Percentiles rank a stretch among this genome's conserved stretches.
Conservation (phyloP, 2,329 filamentous ascomycete species). For the Esteya vermicola region DNA sequence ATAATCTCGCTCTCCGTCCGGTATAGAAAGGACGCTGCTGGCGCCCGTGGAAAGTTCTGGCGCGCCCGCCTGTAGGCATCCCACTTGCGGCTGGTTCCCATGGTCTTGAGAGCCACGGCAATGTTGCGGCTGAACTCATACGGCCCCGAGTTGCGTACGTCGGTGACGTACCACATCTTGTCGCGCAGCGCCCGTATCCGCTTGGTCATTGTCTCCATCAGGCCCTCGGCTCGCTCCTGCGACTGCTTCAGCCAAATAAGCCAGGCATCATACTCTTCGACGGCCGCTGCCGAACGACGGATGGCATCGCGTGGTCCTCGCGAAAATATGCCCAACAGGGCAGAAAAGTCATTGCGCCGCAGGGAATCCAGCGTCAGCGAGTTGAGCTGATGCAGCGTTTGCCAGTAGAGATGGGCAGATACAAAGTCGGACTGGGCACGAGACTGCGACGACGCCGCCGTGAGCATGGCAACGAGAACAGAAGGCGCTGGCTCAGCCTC, state of each 20-base stretch:
- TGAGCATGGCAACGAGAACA: conserved; percentile 53
- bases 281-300: conserved; percentile 53
- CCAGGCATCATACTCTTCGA: conserved; percentile 69
- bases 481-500: conserved; percentile 28
- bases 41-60: conserved; percentile 30
- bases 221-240: conserved; percentile 60
- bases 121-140: conserved; percentile 83
- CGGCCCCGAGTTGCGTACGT: conserved; percentile 76
- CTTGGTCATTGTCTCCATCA: conserved; percentile 61
- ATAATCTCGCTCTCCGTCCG: conserved; percentile 75
- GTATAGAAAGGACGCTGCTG: conserved; percentile 51
- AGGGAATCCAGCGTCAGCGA: conserved; percentile 45
- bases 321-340: conserved; percentile 60
- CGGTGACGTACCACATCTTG: conserved; percentile 98
- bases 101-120: conserved; percentile 75
- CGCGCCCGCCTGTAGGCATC: conserved; percentile 33
- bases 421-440: conserved; percentile 71
- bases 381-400: conserved; percentile 61
- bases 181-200: conserved; percentile 65
- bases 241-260: conserved; percentile 73
- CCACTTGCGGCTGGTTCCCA: conserved; percentile 48
- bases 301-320: conserved; percentile 57
- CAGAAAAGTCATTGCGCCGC: conserved; percentile 54
- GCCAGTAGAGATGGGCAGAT: conserved; percentile 73
- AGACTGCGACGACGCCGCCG: conserved; percentile 62